These are phyloP conservation scores for Pleurotus citrinopileatus DNA, from an alignment of 768 basidiomycete genomes.

Conservation along the genomic window DNA sequence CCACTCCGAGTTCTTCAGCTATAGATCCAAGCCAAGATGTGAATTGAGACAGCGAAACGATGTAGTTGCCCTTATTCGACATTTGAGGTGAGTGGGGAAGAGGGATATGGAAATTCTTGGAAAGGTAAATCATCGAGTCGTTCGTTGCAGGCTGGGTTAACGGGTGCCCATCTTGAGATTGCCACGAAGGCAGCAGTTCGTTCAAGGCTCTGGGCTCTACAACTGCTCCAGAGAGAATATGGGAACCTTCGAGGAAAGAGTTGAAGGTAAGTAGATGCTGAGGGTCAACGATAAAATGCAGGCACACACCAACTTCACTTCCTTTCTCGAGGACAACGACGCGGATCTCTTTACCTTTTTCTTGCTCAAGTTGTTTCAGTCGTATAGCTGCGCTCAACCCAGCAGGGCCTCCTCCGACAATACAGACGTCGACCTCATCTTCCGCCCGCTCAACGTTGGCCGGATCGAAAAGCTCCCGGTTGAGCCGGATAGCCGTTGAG, in stretches of 20 bases:
- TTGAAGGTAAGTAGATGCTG: not conserved
- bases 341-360: slow-evolving; percentile 75
- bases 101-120: slow-evolving; percentile 62
- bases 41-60: slow-evolving; percentile 84
- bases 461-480: slow-evolving; percentile 40
- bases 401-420: slow-evolving; percentile 94
- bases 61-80: slow-evolving; percentile 91
- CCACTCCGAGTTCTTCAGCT: slow-evolving; percentile 85
- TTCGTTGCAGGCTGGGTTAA: slow-evolving; percentile 76
- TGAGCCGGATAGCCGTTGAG: slow-evolving; percentile 21
- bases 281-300: not conserved
- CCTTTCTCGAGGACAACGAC: slow-evolving; percentile 98
- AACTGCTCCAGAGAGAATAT: slow-evolving; percentile 94
- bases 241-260: slow-evolving; percentile 57
- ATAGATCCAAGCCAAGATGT: slow-evolving; percentile 86
- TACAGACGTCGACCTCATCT: slow-evolving; percentile 95
- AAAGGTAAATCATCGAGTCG: slow-evolving; percentile 85
- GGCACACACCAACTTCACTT: slow-evolving; percentile 76
- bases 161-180: slow-evolving; percentile 61
- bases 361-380: slow-evolving; percentile 86
- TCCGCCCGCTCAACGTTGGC: slow-evolving; percentile 72
- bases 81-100: slow-evolving; percentile 98
- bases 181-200: slow-evolving; percentile 89
- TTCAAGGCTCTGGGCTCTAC: slow-evolving; percentile 90
- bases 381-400: slow-evolving; percentile 95